Conservation (phyloP, 2,329 filamentous ascomycete species). For the Penicillium psychrosexuale region DNA sequence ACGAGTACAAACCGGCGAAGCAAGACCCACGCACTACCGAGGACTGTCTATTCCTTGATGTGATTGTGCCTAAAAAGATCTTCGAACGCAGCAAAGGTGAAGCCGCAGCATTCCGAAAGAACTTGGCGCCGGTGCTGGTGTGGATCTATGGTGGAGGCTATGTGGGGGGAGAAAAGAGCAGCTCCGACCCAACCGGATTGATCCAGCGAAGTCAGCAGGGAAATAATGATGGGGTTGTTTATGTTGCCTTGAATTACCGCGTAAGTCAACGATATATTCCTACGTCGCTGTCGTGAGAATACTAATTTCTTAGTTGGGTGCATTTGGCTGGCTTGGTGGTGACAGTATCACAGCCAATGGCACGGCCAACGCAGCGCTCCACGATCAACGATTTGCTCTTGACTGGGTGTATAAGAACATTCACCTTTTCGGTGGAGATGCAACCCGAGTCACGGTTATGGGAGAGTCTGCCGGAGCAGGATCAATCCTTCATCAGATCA, state of each 20-base stretch:
- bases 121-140: conserved; percentile 35
- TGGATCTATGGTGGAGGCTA: conserved; percentile 54
- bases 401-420: conserved; percentile 58
- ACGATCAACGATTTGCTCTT: conserved; percentile 56
- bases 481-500: conserved; percentile 56
- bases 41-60: conserved; percentile 41
- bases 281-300: not conserved
- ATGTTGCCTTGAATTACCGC: conserved; percentile 50
- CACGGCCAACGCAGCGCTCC: conserved; percentile 49
- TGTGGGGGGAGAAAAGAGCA: conserved; percentile 38
- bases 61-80: conserved; percentile 33
- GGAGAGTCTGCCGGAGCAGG: conserved; percentile 52
- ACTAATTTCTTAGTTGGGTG: conserved; percentile 37
- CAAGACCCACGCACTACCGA: conserved; percentile 31
- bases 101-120: conserved; percentile 3
- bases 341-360: conserved; percentile 45
- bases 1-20: conserved; percentile 14
- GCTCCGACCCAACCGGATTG: conserved; percentile 38
- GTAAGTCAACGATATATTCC: conserved; percentile 17
- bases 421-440: conserved; percentile 55
- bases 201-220: conserved; percentile 42
- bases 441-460: conserved; percentile 45
- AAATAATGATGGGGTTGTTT: conserved; percentile 44
- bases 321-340: conserved; percentile 50
- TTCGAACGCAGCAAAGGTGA: conserved; percentile 27